These are phyloP conservation scores for Penicillium verrucosum DNA, from an alignment of 2,329 filamentous ascomycete genomes.

Conservation along the genomic window DNA sequence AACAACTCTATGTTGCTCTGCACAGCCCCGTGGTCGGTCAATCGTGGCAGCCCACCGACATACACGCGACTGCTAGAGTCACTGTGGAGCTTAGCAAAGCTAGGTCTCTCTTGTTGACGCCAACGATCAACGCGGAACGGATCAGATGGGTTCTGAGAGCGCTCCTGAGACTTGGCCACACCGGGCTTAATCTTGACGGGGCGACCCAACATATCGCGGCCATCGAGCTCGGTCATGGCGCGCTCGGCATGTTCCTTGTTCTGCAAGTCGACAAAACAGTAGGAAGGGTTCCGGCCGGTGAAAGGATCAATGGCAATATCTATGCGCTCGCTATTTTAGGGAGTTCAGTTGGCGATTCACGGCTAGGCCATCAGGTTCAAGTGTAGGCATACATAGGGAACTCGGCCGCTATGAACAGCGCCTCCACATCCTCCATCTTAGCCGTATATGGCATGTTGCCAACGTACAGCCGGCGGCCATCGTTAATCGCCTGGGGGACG, in stretches of 20 bases:
- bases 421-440: slow-evolving; percentile 50
- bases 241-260: slow-evolving; percentile 55
- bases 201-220: slow-evolving; percentile 55
- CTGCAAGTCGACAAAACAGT: slow-evolving; percentile 69
- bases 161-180: slow-evolving; percentile 51
- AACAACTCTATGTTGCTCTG: slow-evolving; percentile 44
- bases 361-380: slow-evolving; percentile 5
- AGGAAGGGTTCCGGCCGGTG: slow-evolving; percentile 66
- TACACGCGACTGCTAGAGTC: slow-evolving; percentile 46
- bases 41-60: slow-evolving; percentile 47
- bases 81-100: slow-evolving; percentile 32
- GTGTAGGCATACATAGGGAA: slow-evolving; percentile 34
- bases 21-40: slow-evolving; percentile 42
- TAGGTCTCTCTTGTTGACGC: slow-evolving; percentile 40
- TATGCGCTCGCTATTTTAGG: slow-evolving; percentile 51
- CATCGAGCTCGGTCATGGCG: slow-evolving; percentile 57
- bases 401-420: slow-evolving; percentile 44
- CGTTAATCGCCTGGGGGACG: slow-evolving; percentile 38
- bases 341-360: slow-evolving; percentile 17
- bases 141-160: slow-evolving; percentile 19
- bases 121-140: slow-evolving; percentile 42
- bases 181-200: slow-evolving; percentile 64
- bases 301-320: slow-evolving; percentile 68
- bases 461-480: slow-evolving; percentile 51
- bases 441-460: slow-evolving; percentile 56